These are phyloP conservation scores for Coprinopsis marcescibilis DNA, from an alignment of 768 basidiomycete species.

Conservation along the genomic window DNA sequence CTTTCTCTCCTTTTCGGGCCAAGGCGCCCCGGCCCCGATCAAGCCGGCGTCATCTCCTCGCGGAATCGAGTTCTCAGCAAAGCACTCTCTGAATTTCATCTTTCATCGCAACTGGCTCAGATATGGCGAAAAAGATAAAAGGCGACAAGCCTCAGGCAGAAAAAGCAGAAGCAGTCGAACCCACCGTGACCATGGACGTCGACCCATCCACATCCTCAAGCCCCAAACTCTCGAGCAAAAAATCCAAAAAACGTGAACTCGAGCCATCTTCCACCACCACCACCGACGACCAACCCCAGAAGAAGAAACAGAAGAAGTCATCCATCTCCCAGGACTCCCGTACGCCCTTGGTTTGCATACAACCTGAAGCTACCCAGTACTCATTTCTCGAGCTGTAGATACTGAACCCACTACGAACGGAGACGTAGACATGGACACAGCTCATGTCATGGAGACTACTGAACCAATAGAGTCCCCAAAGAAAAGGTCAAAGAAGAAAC, in stretches of 20 bases:
- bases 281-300: neutral
- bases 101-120: neutral
- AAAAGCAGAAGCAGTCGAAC: neutral
- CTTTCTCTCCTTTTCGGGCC: too few species aligned
- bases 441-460: too few species aligned
- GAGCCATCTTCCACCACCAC: neutral
- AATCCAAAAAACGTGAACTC: slow-evolving; percentile 8
- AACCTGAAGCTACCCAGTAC: too few species aligned
- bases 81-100: neutral
- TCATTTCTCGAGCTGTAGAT: too few species aligned
- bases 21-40: neutral
- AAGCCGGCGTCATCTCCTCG: neutral
- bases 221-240: slow-evolving; percentile 6
- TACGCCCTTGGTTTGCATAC: too few species aligned
- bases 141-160: neutral
- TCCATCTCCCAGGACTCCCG: too few species aligned
- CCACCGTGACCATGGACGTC: neutral
- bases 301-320: slow-evolving; percentile 14
- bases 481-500: too few species aligned
- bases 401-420: too few species aligned
- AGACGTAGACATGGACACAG: too few species aligned
- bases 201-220: neutral
- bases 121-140: slow-evolving; percentile 1
- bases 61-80: neutral
- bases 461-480: too few species aligned